Base-by-base conservation (phyloP, 2,329 filamentous ascomycete genomes). In the Raffaelea ambrosiae region DNA sequence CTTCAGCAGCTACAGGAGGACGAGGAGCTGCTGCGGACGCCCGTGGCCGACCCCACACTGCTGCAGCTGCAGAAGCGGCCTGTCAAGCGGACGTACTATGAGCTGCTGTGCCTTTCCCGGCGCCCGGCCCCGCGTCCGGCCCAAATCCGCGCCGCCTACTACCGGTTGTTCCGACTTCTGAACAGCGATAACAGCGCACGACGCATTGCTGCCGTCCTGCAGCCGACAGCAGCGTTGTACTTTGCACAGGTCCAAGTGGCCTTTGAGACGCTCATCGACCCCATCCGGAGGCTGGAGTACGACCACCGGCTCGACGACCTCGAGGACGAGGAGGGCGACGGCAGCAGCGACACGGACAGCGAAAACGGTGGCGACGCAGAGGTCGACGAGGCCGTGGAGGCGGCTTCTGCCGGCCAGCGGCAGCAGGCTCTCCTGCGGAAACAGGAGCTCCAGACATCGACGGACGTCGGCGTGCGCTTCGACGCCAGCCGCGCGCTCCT, bases 231-330 rank as follows among this genome's bases (percentile, higher is more conserved):
- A 20, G 62, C 63, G 13, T 57, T 57, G 20, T 69, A 72, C 53
- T 67, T 74, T 43, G 57, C 62, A 11, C 58, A 62, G 36, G 63
- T 68, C 3, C 66, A 73, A 48, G 57, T 59, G 13, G 72, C 70
- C 8, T 74, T 72, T 43, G 72, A 74, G 57, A 69, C 66, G 2
- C 61, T 76, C n/a, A 65, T 70, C 42, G 65, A 72, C 43, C 68
- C 69, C 14, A 58, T 59, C 16, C 63, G 66, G 20, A 63, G 68
- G 31, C 59, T 65, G 5, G 62, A 63, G 33, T 73, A 74, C 48
- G 70, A 74, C 50, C 46, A 36, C 38, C 48, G 44, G 16, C 36
- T 55, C 21, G 50, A 54, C 36, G 52, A 54, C 9, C 43, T 58
- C 2, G 55, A 62, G 9, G 55, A 57, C 19, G 55, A 57, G 29